These are phyloP conservation scores for Botrytis fabae DNA, from an alignment of 2,329 filamentous ascomycete genomes.

Conservation along the genomic window DNA sequence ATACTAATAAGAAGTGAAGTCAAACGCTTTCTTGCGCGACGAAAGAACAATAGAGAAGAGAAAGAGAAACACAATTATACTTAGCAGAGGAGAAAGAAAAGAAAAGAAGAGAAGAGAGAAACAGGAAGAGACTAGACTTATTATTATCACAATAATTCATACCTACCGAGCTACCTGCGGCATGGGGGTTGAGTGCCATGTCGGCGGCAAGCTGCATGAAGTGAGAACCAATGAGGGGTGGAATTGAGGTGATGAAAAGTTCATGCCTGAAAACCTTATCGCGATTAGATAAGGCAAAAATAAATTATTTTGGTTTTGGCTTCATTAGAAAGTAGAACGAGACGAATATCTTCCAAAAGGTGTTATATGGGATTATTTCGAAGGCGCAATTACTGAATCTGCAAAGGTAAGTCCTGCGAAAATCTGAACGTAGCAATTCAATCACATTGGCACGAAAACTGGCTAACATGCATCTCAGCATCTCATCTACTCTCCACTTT, in stretches of 20 bases:
- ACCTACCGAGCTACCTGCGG: constrained; percentile 10
- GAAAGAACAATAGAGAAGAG: not conserved
- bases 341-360: not conserved
- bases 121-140: constrained; percentile 6
- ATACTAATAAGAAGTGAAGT: constrained; percentile 1
- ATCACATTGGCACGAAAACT: not conserved
- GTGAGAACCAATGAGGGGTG: constrained; percentile 12
- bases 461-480: constrained; percentile 10
- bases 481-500: not conserved
- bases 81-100: not conserved
- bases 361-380: not conserved
- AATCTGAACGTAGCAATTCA: not conserved
- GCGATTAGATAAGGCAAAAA: constrained; percentile 23
- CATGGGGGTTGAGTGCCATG: constrained; percentile 15
- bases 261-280: constrained; percentile 18
- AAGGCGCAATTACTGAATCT: not conserved
- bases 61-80: not conserved
- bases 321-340: not conserved
- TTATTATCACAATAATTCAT: not conserved
- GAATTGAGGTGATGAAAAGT: constrained; percentile 8
- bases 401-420: not conserved
- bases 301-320: constrained; percentile 22
- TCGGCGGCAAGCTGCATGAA: constrained; percentile 23
- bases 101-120: not conserved
- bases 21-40: constrained; percentile 8